These are phyloP conservation scores for Buxus sempervirens DNA, from an alignment of 164 flowering plant species.

Conservation along the genomic window DNA sequence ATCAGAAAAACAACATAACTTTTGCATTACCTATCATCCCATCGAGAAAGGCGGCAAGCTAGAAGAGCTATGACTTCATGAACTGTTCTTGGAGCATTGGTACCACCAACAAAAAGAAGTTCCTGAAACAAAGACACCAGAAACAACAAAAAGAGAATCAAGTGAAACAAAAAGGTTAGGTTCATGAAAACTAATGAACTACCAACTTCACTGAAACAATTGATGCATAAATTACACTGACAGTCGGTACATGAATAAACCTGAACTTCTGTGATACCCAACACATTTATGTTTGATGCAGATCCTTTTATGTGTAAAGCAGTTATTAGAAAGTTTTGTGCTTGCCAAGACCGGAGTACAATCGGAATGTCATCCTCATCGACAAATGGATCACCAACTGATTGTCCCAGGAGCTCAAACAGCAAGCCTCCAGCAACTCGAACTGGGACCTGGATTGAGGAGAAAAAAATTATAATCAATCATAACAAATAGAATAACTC, in stretches of 20 bases:
- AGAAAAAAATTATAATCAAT: conserved; percentile 7
- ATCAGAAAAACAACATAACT: background rate
- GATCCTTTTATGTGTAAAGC: conserved; percentile 75
- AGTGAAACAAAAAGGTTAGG: background rate
- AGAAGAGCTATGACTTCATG: conserved; percentile 87
- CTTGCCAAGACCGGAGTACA: conserved; percentile 92
- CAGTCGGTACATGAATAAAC: conserved; percentile 24
- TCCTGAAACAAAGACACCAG: conserved; percentile 44
- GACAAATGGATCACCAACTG: conserved; percentile 80
- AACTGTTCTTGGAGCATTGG: conserved; percentile 63
- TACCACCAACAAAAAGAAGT: conserved; percentile 70
- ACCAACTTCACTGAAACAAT: background rate
- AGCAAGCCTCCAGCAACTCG: conserved; percentile 88
- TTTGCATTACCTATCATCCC: conserved; percentile 85
- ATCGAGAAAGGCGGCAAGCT: conserved; percentile 75
- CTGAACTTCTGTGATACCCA: conserved; percentile 95
- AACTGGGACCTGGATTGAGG: conserved; percentile 70
- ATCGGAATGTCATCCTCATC: conserved; percentile 85
- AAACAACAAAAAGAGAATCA: conserved; percentile 7
- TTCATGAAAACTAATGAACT: background rate
- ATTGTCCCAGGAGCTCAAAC: conserved; percentile 93
- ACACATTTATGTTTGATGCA: conserved; percentile 57
- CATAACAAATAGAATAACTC: background rate
- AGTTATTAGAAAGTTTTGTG: conserved; percentile 79
- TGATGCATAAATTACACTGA: background rate